Evolutionary conservation across 1,284 basidiomycete genomes (phyloP), one percentile per base, ranked within the genome.

Genomic region (Ustilago hordei): DNA sequence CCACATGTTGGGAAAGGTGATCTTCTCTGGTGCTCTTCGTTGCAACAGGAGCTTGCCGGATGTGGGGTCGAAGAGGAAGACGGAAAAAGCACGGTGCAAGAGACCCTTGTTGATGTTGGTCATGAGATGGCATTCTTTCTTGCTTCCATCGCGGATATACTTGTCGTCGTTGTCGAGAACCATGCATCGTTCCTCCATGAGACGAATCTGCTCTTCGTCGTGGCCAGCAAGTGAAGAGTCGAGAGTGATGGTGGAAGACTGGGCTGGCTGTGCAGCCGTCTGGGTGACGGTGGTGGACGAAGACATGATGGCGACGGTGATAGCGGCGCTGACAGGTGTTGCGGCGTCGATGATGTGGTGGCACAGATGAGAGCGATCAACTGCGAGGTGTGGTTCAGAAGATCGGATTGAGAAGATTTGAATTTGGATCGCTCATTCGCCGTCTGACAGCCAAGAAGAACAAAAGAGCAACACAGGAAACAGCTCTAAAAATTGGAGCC

Each of bases 51-150:
- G 90, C 86, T 93, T 94, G 62, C 96, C 97, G 86, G 97, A 94
- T 8, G 91, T 91, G 0, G 97, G 96, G 56, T 95, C 90, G 89
- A 99, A 99, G 74, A 99, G 90, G 87, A 99, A 99, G 52, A 93
- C 95, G 77, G 95, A 98, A 89, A 99, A 99, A 12, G 97, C 97
- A 65, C 97, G 93, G 87, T 99, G 97, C 39, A 99, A 90, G 35
- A 99, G 90, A 34, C 95, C 95, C 83, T 93, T 92, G 86, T 92
- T 91, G 86, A 99, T 99, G 87, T 97, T 97, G 87, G 93, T 91
- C 96, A 99, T 99, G 60, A 99, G 88, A 88, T 99, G 97, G 94
- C 96, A 99, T 55, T 93, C 95, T 88, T 99, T 99, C 89, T 99
- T 99, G 87, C 95, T 82, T 9, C 84, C 85, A 50, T 85, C 85